Evolutionary conservation across 345 rosid species (phyloP).

Genomic region (Acer yangbiense): DNA sequence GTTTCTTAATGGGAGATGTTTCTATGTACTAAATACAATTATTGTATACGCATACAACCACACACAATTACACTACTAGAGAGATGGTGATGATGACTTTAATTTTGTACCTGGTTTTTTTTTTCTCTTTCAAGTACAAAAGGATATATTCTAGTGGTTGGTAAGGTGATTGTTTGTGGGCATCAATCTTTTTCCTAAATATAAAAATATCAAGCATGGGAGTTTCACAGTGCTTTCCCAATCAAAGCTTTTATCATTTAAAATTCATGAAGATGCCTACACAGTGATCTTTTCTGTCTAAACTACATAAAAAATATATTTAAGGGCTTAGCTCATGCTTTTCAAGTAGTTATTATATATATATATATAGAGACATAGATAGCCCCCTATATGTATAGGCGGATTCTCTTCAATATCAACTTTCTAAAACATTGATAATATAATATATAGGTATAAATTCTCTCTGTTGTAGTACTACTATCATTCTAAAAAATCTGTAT

Average conservation of each 20-base stretch:
- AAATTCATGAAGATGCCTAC: slow-evolving; percentile 41
- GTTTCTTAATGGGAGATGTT: no score
- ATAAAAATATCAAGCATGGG: slow-evolving; percentile 22
- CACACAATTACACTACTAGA: neutral
- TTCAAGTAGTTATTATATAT: slow-evolving; percentile 17
- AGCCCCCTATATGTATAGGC: slow-evolving; percentile 18
- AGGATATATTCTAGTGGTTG: slow-evolving; percentile 38
- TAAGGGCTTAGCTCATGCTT: slow-evolving; percentile 34
- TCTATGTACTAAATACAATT: no score
- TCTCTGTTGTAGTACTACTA: neutral
- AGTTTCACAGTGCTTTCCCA: slow-evolving; percentile 29
- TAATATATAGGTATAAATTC: neutral
- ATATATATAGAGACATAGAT: neutral
- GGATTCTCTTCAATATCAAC: slow-evolving; percentile 26
- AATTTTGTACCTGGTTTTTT: slow-evolving; percentile 18
- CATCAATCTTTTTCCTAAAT: slow-evolving; percentile 40
- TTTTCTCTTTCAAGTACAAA: slow-evolving; percentile 30
- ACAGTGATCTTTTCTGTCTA: slow-evolving; percentile 21
- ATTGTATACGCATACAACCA: neutral
- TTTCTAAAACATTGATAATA: neutral
- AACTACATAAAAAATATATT: slow-evolving; percentile 21
- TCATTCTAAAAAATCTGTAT: neutral
- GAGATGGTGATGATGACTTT: neutral
- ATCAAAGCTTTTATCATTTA: slow-evolving; percentile 21
- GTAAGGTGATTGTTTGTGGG: slow-evolving; percentile 21